These are phyloP conservation scores for Boletellus ananiceps DNA, from an alignment of 768 basidiomycete genomes.

Conservation along the genomic window DNA sequence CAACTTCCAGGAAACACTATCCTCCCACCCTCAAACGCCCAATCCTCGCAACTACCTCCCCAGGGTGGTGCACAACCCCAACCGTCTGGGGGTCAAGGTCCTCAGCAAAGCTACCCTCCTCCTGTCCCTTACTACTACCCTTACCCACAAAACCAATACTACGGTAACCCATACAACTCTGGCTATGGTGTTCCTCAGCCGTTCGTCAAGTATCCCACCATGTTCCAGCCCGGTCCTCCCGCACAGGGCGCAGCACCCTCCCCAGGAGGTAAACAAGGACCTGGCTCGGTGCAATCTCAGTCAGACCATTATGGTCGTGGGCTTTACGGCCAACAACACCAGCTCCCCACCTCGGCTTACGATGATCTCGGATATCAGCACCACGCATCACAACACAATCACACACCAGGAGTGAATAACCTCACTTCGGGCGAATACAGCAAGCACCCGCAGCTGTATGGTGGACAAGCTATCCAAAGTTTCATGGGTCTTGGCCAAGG, in stretches of 20 bases:
- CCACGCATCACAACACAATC: conserved; percentile 53
- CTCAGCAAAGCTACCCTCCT: conserved; percentile 62
- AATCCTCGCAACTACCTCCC: conserved; percentile 49
- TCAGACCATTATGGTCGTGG: conserved; percentile 61
- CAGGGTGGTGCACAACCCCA: conserved; percentile 51
- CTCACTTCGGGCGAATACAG: conserved; percentile 40
- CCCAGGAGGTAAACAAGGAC: conserved; percentile 63
- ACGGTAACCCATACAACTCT: conserved; percentile 64
- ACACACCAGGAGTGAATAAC: conserved; percentile 41
- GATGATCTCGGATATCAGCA: conserved; percentile 54
- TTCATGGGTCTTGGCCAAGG: conserved; percentile 62
- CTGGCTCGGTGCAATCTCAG: conserved; percentile 46
- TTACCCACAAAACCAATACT: conserved; percentile 77
- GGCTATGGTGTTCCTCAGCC: conserved; percentile 56
- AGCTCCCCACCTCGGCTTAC: conserved; percentile 43
- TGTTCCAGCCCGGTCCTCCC: conserved; percentile 70
- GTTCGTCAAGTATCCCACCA: conserved; percentile 72
- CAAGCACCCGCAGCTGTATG: conserved; percentile 44
- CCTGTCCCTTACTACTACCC: conserved; percentile 58
- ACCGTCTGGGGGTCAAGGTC: conserved; percentile 55
- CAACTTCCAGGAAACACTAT: conserved; percentile 47
- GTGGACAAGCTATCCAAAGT: conserved; percentile 59
- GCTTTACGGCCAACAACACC: conserved; percentile 58
- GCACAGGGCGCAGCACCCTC: conserved; percentile 62
- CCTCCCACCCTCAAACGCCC: conserved; percentile 50